phyloP scores from a whole-genome alignment of 805 yeast species.

The Vanderwaltozyma tropicalis region DNA sequence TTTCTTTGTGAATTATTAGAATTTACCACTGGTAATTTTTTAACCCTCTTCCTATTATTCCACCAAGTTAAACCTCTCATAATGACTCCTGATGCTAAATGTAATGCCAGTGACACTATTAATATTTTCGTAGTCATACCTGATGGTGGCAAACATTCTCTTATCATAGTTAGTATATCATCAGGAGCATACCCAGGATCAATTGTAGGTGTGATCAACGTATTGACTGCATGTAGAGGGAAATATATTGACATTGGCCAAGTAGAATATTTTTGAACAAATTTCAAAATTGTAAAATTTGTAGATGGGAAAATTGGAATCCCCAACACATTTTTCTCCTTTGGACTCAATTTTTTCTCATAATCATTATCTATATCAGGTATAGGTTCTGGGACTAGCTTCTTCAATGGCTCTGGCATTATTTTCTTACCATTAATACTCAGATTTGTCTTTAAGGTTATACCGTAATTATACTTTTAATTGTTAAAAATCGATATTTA shows the following conservation, averaged over 20 bases:
- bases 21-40: background rate
- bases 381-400: constrained; percentile 17
- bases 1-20: constrained; percentile 9
- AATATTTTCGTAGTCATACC: constrained; percentile 10
- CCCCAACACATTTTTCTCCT: background rate
- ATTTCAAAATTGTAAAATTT: constrained; percentile 6
- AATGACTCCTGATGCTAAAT: background rate
- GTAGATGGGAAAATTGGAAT: background rate
- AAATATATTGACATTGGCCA: constrained; percentile 17
- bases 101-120: constrained; percentile 1
- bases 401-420: too few relatives aligned
- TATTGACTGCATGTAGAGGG: constrained; percentile 20
- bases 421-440: too few relatives aligned
- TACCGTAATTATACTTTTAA: too few relatives aligned
- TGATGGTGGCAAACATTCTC: constrained; percentile 15
- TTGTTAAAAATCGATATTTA: too few relatives aligned
- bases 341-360: constrained; percentile 1
- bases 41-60: background rate
- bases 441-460: too few relatives aligned
- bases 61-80: constrained; percentile 1
- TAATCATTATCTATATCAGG: constrained; percentile 5
- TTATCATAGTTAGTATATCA: constrained; percentile 20
- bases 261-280: constrained; percentile 16
- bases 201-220: constrained; percentile 13
- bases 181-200: constrained; percentile 15